Evolutionary conservation across 1,139 yeast species (phyloP), one percentile per base, ranked within the genome.

Genomic region (Pichia kudriavzevii): DNA sequence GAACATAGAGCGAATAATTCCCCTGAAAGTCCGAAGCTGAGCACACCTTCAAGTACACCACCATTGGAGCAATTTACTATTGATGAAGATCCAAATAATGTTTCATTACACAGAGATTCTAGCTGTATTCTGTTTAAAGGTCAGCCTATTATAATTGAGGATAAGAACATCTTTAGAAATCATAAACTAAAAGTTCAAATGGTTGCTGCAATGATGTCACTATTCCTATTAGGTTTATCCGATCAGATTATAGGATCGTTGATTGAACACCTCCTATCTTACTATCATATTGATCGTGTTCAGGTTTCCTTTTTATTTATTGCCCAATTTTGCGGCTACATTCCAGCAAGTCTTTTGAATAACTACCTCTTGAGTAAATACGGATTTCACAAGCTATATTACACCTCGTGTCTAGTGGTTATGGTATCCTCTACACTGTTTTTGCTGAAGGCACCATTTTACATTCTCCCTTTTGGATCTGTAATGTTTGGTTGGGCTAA

Each of bases 231-330:
- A 40, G 82, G 82, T 0, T 48, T 74, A n/a, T 63, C 67, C 2
- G 81, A 75, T 41, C 80, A 74, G 49, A 62, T 77, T 0, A 58
- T 73, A 11, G 81, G 81, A 0, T 64, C 80, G 0, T 52, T 75
- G 30, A 60, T 75, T 34, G 78, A 79, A 1, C 58, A 64, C 28
- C 45, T 75, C 20, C 67, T 72, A 37, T 52, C 51, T 4, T 51
- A 66, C 31, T 75, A 72, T 45, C 22, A 58, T 0, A 63, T 74
- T 5, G 60, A 67, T 42, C 72, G 76, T 35, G 49, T 60, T 0
- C 42, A 42, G 8, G 35, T 59, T 2, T 57, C 66, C 1, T 41
- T 49, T 9, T 38, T 63, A 4, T 61, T 61, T 37, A 35, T 60
- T 17, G 48, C 56, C 4, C 64, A 58, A 35, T 58, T 61, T 31